Base-by-base conservation (phyloP, 2,329 filamentous ascomycete species). In the Fusarium clavum region DNA sequence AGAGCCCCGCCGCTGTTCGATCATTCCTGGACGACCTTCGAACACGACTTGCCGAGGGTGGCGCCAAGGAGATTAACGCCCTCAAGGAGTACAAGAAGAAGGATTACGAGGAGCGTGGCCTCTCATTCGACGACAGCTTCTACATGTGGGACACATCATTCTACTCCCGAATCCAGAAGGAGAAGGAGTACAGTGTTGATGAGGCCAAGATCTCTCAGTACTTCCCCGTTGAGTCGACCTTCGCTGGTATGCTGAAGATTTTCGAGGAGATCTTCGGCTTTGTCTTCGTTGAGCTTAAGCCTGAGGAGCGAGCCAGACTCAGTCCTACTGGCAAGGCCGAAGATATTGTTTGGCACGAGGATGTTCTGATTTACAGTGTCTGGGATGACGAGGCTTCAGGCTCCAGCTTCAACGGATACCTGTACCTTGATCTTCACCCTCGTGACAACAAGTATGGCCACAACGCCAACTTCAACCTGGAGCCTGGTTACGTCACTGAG, bases 231-330 rank as follows among this genome's bases (percentile, higher is more conserved):
- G 85, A 89, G 64, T 87, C 88, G 16, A 94, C 92, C 0, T 90
- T 96, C 53, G 85, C 86, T 29, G 91, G 89, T 60, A 95, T 97
- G 93, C 84, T 96, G 49, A 86, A 89, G 73, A 95, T 95, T 74
- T 96, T 96, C 70, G 92, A 96, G 80, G 86, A 93, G 77, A 85
- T 96, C 8, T 94, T 97, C 71, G 93, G 93, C 18, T 84, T 97
- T 38, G 88, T 89, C 8, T 96, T 96, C 74, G 88, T 94, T 18
- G 87, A 94, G 81, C 83, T 96, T 25, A 86, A 85, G 49, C 84
- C 86, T 6, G 88, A 90, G 64, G 92, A 93, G 70, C 86, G 90
- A 38, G 85, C 87, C 52, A 83, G 84, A 41, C 80, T 93, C 64
- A 91, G 90, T 53, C 86, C 90, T 12, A 91, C 88, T 4, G 88